Base-by-base conservation (phyloP, 2,329 filamentous ascomycete species). In the Aspergillus caelatus region DNA sequence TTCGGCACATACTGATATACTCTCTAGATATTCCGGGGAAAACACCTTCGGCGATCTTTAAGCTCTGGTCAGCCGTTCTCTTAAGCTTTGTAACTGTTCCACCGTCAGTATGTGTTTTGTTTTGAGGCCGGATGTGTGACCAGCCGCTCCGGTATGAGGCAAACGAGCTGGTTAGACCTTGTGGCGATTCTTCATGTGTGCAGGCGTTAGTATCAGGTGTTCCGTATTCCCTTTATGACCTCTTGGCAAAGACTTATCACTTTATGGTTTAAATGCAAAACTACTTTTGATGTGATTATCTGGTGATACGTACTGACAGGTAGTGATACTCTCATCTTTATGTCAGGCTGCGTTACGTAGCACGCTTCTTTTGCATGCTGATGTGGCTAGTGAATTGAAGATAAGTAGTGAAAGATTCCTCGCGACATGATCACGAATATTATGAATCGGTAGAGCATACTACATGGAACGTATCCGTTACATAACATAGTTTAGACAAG, bases 21-120 rank as follows among this genome's bases (percentile, higher is more conserved):
- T 65, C 54, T 45, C 64, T 61, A 90, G 88, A 74, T 97, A 97
- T 86, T 98, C 94, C 57, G 95, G 95, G 82, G 95, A 98, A 88
- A 99, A 98, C 87, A 99, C 95, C 61, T 99, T 99, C 77, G 95
- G 95, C 77, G 76, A 78, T 65, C 67, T 63, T 57, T 71, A 67
- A 67, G 55, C 62, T 53, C 59, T 63, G 34, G 50, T 48, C 19
- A 45, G 62, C 61, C 53, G 57, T 62, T 69, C 34, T 61, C 61
- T 63, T 56, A 55, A 50, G 63, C 34, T 62, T 62, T 62, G 39
- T 65, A 62, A 60, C 61, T 32, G 58, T 57, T 56, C 52, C 60
- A 50, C 57, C 60, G 66, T 67, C 63, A 63, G 58, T 59, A 55
- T 46, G 34, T 57, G 41, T 61, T 61, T 45, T 61, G 61, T 59